Percentiles rank a stretch among this genome's conserved stretches.
phyloP scores from a whole-genome alignment of 805 yeast species.

The Saccharomycopsis malanga region DNA sequence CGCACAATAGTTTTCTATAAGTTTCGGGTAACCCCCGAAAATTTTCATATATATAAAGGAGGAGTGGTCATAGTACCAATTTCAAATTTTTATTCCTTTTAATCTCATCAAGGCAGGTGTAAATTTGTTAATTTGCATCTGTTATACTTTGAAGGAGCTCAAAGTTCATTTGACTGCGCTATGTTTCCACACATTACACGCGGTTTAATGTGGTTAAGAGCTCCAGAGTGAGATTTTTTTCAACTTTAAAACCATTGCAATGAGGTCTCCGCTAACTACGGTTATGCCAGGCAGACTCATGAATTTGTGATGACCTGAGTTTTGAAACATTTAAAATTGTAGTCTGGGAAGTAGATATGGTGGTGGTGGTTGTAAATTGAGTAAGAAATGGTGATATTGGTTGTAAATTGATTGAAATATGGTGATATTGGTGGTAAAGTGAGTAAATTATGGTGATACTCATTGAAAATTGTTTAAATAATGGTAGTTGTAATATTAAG shows the following conservation, averaged over 20 bases:
- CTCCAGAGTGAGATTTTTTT: slow-evolving; percentile 1
- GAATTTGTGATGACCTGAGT: slow-evolving; percentile 17
- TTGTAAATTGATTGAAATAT: too few species aligned
- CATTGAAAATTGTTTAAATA: too few species aligned
- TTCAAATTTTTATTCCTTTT: background rate
- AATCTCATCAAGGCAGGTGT: background rate
- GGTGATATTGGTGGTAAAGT: too few species aligned
- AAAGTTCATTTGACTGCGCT: slow-evolving; percentile 9
- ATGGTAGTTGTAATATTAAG: too few species aligned
- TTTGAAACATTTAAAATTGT: slow-evolving; percentile 13
- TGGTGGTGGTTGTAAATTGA: too few species aligned
- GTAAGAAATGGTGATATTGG: too few species aligned
- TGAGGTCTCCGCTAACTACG: slow-evolving; percentile 9
- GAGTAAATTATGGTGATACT: too few species aligned
- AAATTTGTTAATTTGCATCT: slow-evolving; percentile 2
- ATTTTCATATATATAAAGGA: too few species aligned
- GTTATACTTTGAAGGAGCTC: slow-evolving; percentile 1
- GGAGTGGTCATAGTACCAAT: too few species aligned
- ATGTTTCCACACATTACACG: slow-evolving; percentile 1
- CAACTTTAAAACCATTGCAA: slow-evolving; percentile 16
- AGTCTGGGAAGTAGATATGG: too few species aligned
- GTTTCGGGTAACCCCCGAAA: too few species aligned
- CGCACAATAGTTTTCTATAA: too few species aligned
- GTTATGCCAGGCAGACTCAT: slow-evolving; percentile 9
- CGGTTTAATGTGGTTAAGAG: slow-evolving; percentile 14